Evolutionary conservation across 495 filamentous ascomycete species (phyloP).

Genomic region (Penicillium ucsense): DNA sequence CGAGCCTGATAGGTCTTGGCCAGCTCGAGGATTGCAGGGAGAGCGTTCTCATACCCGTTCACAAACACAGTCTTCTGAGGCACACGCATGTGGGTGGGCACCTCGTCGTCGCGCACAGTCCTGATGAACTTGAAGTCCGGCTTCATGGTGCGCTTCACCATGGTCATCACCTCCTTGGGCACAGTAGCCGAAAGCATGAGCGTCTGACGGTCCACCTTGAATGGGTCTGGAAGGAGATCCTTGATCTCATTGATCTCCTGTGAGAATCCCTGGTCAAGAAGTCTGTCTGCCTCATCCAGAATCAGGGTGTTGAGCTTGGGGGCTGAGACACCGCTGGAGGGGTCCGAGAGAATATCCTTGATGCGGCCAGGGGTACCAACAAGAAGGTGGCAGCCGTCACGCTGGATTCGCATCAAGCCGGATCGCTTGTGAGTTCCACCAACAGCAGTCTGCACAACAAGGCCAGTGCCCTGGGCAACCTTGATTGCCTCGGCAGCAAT

Average conservation of each 20-base stretch:
- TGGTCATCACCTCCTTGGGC: constrained; percentile 65
- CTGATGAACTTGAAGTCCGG: constrained; percentile 72
- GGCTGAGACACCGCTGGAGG: constrained; percentile 50
- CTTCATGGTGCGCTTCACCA: constrained; percentile 63
- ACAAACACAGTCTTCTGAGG: constrained; percentile 64
- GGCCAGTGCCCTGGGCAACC: constrained; percentile 52
- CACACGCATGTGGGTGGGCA: constrained; percentile 72
- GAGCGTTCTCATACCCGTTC: constrained; percentile 60
- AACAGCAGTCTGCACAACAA: constrained; percentile 78
- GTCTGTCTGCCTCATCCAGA: constrained; percentile 87
- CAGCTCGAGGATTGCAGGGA: constrained; percentile 71
- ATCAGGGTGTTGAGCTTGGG: constrained; percentile 72
- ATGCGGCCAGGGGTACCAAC: constrained; percentile 87
- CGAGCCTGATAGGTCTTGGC: constrained; percentile 43
- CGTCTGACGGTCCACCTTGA: constrained; percentile 65
- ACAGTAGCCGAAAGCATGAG: constrained; percentile 92
- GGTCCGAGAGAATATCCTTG: constrained; percentile 72
- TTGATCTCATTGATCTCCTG: constrained; percentile 65
- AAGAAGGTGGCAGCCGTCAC: constrained; percentile 76
- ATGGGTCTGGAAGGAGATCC: constrained; percentile 49
- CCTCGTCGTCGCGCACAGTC: constrained; percentile 70
- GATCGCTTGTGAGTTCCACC: constrained; percentile 70
- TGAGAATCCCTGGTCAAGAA: constrained; percentile 86
- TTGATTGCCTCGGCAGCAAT: constrained; percentile 76
- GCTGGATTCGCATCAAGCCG: constrained; percentile 52